Evolutionary conservation across 2,329 filamentous ascomycete species (phyloP), one percentile per base, ranked within the genome.

Genomic region (Davidsoniella eucalypti): DNA sequence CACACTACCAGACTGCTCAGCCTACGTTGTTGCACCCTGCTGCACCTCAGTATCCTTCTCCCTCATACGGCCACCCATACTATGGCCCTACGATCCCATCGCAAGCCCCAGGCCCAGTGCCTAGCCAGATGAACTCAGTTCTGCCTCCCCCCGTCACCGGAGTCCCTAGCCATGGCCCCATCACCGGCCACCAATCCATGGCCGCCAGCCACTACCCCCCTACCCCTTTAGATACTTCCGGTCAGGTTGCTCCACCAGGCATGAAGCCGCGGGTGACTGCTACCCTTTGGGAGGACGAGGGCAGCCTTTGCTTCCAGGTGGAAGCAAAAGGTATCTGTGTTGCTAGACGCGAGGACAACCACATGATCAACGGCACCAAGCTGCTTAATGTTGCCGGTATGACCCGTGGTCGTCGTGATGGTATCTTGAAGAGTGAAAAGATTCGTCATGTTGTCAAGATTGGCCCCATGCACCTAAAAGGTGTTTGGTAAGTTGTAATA

Each of bases 331-430:
- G 90, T 44, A 90, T 98, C 49, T 98, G 92, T 63, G 92, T 96
- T 52, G 90, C 90, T 49, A 78, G 92, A 57, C 76, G 92, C 62
- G 90, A 96, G 76, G 90, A 95, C 60, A 96, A 95, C 66, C 87
- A 94, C 67, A 95, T 98, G 86, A 95, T 98, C 65, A 98, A 96
- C 60, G 92, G 92, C 16, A 98, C 92, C 1, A 98, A 96, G 65
- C 71, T 98, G 52, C 69, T 96, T 52, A 98, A 98, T 57, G 92
- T 98, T 49, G 92, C 92, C 47, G 90, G 92, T 10, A 98, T 98
- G 92, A 98, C 92, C 12, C 78, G 92, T 63, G 92, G 92, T 51
- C 82, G 92, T 56, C 78, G 92, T 60, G 92, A 98, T 61, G 92
- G 92, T 44, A 96, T 98, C 57, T 67, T 98, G 52, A 98, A 98